phyloP scores from a whole-genome alignment of 192 early-diverging fungal genomes.

The Podochytrium sp. region DNA sequence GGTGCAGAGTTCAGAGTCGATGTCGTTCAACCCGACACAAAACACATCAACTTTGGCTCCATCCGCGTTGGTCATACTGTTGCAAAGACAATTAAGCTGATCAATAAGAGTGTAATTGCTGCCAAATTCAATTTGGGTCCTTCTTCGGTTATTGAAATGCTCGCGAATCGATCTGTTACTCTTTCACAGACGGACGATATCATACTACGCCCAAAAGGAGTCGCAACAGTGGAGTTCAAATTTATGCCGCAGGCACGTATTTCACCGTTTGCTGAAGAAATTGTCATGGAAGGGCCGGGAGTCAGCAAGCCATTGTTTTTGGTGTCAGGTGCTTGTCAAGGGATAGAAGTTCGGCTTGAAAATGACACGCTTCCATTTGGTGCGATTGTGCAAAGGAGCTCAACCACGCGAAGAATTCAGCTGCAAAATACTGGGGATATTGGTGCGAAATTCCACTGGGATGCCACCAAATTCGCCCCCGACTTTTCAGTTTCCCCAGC shows the following conservation, averaged over 20 bases:
- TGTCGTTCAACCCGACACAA: conserved; percentile 38
- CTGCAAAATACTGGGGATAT: conserved; percentile 64
- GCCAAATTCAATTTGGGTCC: conserved; percentile 51
- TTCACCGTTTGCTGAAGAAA: conserved; percentile 56
- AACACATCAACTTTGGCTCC: conserved; percentile 61
- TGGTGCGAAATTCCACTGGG: conserved; percentile 61
- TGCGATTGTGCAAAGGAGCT: conserved; percentile 62
- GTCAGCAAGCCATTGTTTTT: conserved; percentile 43
- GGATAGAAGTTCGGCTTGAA: conserved; percentile 60
- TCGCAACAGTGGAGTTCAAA: conserved; percentile 45
- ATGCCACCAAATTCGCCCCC: conserved; percentile 47
- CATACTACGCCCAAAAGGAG: conserved; percentile 51
- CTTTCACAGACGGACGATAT: conserved; percentile 36
- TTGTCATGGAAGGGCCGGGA: conserved; percentile 51
- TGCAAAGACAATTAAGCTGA: conserved; percentile 43
- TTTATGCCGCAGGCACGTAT: conserved; percentile 56
- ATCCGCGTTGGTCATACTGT: conserved; percentile 53
- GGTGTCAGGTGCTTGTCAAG: conserved; percentile 59
- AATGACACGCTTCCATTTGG: conserved; percentile 67
- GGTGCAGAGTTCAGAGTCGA: conserved; percentile 57
- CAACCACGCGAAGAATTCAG: conserved; percentile 54
- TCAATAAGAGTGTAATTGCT: conserved; percentile 57
- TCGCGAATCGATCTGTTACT: conserved; percentile 35
- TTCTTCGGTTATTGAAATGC: conserved; percentile 35
- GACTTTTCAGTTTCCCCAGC: conserved; percentile 63